phyloP scores from a whole-genome alignment of 2,329 filamentous ascomycete genomes.

The Cryphonectria naterciae region DNA sequence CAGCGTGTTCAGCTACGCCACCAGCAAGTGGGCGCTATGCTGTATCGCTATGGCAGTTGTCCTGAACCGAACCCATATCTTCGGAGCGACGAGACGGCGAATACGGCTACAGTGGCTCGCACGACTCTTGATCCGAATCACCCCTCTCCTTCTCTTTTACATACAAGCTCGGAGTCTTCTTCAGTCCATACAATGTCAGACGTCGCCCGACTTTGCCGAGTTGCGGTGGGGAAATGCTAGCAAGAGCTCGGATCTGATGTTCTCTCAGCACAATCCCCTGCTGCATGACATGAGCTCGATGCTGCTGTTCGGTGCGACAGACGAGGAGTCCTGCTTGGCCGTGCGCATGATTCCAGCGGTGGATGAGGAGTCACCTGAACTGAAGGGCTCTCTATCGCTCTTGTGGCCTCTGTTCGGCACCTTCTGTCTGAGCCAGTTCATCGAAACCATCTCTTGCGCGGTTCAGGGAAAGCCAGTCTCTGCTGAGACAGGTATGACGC shows the following conservation, averaged over 20 bases:
- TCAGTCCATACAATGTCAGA: constrained; percentile 91
- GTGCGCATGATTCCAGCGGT: constrained; percentile 70
- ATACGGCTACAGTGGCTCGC: constrained; percentile 76
- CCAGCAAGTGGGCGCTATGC: constrained; percentile 87
- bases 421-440: constrained; percentile 76
- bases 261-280: constrained; percentile 69
- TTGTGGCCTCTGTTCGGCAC: constrained; percentile 77
- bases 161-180: constrained; percentile 72
- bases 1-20: constrained; percentile 87
- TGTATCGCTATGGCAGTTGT: constrained; percentile 86
- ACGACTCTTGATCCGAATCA: constrained; percentile 69
- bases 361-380: constrained; percentile 55
- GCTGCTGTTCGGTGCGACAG: constrained; percentile 73
- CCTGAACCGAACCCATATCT: constrained; percentile 90
- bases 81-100: constrained; percentile 83
- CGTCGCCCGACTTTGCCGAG: constrained; percentile 70
- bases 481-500: constrained; percentile 91
- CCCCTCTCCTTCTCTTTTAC: constrained; percentile 72
- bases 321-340: constrained; percentile 74
- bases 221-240: constrained; percentile 71
- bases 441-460: constrained; percentile 86
- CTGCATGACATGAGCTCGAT: constrained; percentile 73
- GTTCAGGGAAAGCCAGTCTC: constrained; percentile 80
- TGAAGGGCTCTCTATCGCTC: constrained; percentile 77
- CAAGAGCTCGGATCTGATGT: constrained; percentile 70